phyloP scores from a whole-genome alignment of 768 basidiomycete species.

The Kwoniella bestiolae region DNA sequence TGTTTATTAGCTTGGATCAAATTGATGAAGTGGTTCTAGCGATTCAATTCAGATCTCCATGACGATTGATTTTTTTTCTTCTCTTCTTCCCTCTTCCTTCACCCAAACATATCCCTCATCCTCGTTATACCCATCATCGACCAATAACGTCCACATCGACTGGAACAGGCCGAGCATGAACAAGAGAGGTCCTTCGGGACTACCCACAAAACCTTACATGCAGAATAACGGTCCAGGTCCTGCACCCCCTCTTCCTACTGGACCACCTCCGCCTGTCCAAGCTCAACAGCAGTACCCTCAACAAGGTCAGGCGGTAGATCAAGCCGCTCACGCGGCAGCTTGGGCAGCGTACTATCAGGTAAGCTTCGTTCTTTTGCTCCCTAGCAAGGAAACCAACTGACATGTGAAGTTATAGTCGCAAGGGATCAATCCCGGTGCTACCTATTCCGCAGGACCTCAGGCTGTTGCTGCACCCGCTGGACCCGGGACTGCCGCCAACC shows the following conservation, averaged over 20 bases:
- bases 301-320: slow-evolving; percentile 19
- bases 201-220: slow-evolving; percentile 39
- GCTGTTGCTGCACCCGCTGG: slow-evolving; percentile 15
- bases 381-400: background rate
- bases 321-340: slow-evolving; percentile 48
- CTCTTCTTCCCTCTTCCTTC: background rate
- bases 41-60: background rate
- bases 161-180: slow-evolving; percentile 9
- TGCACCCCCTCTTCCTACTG: slow-evolving; percentile 44
- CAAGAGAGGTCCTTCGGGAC: slow-evolving; percentile 22
- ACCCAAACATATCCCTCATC: too few relatives aligned
- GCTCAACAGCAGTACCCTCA: slow-evolving; percentile 13
- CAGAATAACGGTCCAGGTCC: slow-evolving; percentile 28
- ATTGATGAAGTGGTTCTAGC: background rate
- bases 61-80: background rate
- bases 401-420: slow-evolving; percentile 31
- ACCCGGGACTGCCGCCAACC: slow-evolving; percentile 35
- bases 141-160: background rate
- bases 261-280: slow-evolving; percentile 38
- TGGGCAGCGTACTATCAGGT: slow-evolving; percentile 55
- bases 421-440: slow-evolving; percentile 28
- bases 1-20: background rate
- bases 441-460: slow-evolving; percentile 13
- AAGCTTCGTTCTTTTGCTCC: slow-evolving; percentile 15
- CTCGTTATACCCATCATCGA: background rate